Evolutionary conservation across 805 yeast species (phyloP).

Genomic region (Helenozyma rhizophorensis): DNA sequence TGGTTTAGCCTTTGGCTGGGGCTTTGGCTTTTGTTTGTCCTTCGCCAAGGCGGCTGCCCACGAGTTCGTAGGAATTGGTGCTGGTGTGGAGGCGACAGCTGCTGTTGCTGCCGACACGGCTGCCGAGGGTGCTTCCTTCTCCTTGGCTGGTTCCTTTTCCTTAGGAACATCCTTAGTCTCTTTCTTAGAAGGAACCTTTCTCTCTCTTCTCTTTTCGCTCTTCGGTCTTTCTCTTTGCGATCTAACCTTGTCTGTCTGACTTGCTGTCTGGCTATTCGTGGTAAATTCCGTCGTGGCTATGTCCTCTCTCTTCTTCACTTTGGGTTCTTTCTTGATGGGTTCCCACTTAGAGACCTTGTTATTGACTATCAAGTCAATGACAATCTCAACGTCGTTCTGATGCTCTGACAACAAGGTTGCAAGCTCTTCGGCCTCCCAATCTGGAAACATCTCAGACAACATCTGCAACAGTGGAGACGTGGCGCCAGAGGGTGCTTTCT

Average conservation of each 20-base stretch:
- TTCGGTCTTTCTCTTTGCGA: constrained; percentile 12
- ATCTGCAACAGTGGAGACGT: constrained; percentile 40
- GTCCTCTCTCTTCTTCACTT: constrained; percentile 39
- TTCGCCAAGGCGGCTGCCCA: constrained; percentile 43
- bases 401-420: constrained; percentile 70
- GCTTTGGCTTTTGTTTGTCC: constrained; percentile 32
- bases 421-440: constrained; percentile 88
- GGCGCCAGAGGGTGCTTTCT: constrained; percentile 9
- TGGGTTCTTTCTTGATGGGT: constrained; percentile 72
- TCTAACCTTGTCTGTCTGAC: constrained; percentile 4
- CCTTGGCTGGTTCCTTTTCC: constrained; percentile 13
- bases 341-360: constrained; percentile 94
- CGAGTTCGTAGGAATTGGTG: constrained; percentile 23
- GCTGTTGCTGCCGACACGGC: constrained; percentile 12
- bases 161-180: constrained; percentile 15
- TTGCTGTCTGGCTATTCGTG: constrained; percentile 8
- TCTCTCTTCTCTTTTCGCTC: constrained; percentile 12
- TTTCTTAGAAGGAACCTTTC: constrained; percentile 10
- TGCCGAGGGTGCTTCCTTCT: constrained; percentile 16
- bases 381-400: constrained; percentile 65
- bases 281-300: constrained; percentile 3
- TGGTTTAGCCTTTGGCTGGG: constrained; percentile 16
- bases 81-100: constrained; percentile 10
- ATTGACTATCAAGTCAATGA: constrained; percentile 83
- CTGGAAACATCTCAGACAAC: constrained; percentile 85